Percentiles rank a stretch among this genome's conserved stretches.
Evolutionary conservation across 805 yeast genomes (phyloP).

Genomic region (Barnettozyma sp.): DNA sequence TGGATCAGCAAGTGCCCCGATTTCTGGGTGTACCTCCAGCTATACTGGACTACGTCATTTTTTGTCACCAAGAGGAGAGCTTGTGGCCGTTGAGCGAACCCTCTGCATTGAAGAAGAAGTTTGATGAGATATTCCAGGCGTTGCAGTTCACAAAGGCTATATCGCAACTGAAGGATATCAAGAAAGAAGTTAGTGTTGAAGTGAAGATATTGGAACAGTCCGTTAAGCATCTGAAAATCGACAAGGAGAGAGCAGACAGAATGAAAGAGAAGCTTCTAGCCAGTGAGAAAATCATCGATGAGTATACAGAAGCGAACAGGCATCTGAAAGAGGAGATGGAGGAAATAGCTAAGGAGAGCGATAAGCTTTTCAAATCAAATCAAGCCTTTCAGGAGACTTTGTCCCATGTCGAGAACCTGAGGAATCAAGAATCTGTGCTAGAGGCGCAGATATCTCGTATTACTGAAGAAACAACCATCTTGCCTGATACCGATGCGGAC

Average conservation of each 20-base stretch:
- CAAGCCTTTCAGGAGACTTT: conserved; percentile 75
- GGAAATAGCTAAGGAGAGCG: conserved; percentile 49
- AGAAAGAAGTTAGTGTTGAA: conserved; percentile 72
- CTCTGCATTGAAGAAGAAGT: conserved; percentile 76
- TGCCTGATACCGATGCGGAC: conserved; percentile 38
- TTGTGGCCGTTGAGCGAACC: conserved; percentile 97
- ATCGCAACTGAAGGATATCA: conserved; percentile 65
- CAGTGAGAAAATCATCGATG: conserved; percentile 37
- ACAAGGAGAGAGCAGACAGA: conserved; percentile 62
- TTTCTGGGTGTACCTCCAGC: conserved; percentile 86
- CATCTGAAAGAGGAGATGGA: conserved; percentile 44
- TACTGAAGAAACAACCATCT: conserved; percentile 35
- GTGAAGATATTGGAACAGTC: conserved; percentile 71
- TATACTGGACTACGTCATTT: conserved; percentile 83
- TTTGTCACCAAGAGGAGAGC: conserved; percentile 96
- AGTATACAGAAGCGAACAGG: conserved; percentile 42
- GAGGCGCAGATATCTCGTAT: conserved; percentile 48
- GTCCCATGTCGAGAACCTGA: conserved; percentile 52
- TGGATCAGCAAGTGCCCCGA: conserved; percentile 74
- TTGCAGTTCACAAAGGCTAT: conserved; percentile 86
- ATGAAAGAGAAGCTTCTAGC: conserved; percentile 42
- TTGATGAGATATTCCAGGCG: conserved; percentile 96
- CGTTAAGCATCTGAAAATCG: conserved; percentile 68
- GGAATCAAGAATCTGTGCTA: conserved; percentile 39
- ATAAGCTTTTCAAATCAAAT: conserved; percentile 60